phyloP scores from a whole-genome alignment of 306 rosid species.

The Vigna angularis region DNA sequence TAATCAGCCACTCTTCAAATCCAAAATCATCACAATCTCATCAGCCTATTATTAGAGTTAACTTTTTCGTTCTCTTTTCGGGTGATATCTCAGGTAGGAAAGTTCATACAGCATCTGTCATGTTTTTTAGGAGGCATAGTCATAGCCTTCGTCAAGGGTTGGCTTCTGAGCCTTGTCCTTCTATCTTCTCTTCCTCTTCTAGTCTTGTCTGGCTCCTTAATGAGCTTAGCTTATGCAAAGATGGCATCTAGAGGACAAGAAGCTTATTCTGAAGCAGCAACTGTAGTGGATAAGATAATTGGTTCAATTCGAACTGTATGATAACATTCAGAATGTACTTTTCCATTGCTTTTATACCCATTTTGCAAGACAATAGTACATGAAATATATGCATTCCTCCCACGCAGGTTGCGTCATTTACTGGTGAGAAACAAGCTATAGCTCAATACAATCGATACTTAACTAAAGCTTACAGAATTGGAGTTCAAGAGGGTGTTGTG shows the following conservation, averaged over 20 bases:
- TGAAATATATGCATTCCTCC: not conserved
- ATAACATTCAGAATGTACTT: slow-evolving; percentile 2
- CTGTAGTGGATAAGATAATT: slow-evolving; percentile 66
- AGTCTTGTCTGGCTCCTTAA: slow-evolving; percentile 60
- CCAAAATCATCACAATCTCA: not conserved
- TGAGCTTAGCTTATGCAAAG: slow-evolving; percentile 56
- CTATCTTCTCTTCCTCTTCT: slow-evolving; percentile 72
- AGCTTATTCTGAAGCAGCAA: slow-evolving; percentile 77
- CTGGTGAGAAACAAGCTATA: slow-evolving; percentile 74
- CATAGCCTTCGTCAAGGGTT: slow-evolving; percentile 74
- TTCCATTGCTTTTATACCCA: slow-evolving; percentile 6
- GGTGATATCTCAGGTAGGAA: slow-evolving; percentile 65
- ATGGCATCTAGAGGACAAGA: slow-evolving; percentile 73
- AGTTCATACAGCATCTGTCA: slow-evolving; percentile 58
- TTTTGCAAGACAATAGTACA: not conserved
- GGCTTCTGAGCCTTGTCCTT: slow-evolving; percentile 80
- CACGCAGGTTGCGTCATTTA: slow-evolving; percentile 77
- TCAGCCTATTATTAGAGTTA: not conserved
- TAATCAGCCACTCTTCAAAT: not conserved
- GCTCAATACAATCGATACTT: slow-evolving; percentile 60
- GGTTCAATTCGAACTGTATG: slow-evolving; percentile 85
- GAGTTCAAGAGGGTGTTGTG: slow-evolving; percentile 71
- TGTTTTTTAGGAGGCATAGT: slow-evolving; percentile 65
- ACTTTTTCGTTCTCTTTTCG: slow-evolving; percentile 21
- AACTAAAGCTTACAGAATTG: slow-evolving; percentile 63